These are phyloP conservation scores for Monosporozyma solicola DNA, from an alignment of 805 yeast genomes.

Conservation along the genomic window DNA sequence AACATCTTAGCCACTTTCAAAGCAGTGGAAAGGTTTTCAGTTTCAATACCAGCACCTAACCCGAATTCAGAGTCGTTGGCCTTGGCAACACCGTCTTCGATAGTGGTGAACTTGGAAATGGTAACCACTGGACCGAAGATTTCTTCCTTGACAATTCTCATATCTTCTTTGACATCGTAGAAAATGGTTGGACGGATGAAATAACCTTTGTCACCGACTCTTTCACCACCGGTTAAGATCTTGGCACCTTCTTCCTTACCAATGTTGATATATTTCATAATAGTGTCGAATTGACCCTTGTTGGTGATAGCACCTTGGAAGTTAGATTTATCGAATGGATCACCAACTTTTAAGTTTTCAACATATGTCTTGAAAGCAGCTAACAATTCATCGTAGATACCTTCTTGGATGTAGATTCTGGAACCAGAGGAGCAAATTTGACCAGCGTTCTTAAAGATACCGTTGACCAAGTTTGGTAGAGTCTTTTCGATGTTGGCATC, in stretches of 20 bases:
- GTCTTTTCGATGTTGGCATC: conserved; percentile 54
- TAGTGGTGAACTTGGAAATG: conserved; percentile 54
- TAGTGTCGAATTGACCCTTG: conserved; percentile 52
- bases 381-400: conserved; percentile 54
- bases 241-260: conserved; percentile 66
- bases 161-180: conserved; percentile 53
- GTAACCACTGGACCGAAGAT: conserved; percentile 78
- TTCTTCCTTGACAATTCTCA: conserved; percentile 61
- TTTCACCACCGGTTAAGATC: conserved; percentile 61
- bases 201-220: conserved; percentile 57
- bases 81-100: conserved; percentile 55
- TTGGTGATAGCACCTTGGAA: conserved; percentile 78
- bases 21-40: conserved; percentile 53
- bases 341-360: conserved; percentile 58
- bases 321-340: conserved; percentile 59
- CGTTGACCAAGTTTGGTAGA: conserved; percentile 45
- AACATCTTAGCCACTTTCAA: conserved; percentile 53
- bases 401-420: conserved; percentile 67
- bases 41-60: conserved; percentile 75
- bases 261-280: conserved; percentile 53
- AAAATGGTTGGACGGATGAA: conserved; percentile 68
- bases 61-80: conserved; percentile 71
- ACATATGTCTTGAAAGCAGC: conserved; percentile 49
- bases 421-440: conserved; percentile 81
- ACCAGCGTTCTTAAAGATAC: conserved; percentile 74